Evolutionary conservation across 106 monocot genomes (phyloP), one percentile per base, ranked within the genome.

Genomic region (Ottelia alismoides): DNA sequence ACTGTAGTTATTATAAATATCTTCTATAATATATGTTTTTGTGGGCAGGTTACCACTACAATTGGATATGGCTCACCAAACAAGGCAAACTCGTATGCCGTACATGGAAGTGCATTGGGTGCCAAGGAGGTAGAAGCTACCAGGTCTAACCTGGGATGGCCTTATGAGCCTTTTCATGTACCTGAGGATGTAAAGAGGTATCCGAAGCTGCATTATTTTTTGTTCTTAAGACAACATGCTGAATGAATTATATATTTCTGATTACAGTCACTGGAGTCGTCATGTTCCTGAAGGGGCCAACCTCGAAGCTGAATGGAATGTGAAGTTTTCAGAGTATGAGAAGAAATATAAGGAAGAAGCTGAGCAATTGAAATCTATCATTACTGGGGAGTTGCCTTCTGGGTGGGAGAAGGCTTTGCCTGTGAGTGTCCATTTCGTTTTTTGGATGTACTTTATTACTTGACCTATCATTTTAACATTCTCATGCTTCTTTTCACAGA

Each of bases 131-230:
- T 96, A 23, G 94, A 96, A 26, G 88, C 88, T 30, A 96, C 94
- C 0, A 64, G 94, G 57, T 69, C 71, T 56, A 96, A 96, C 71
- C 88, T 84, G 60, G 70, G 64, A 22, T 84, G 83, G 83, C 75
- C 68, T 45, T 65, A 68, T 61, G 83, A 84, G 40, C 83, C 83
- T 52, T 84, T 75, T 54, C 64, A 69, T 53, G 65, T 84, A 2
- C 77, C 82, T 11, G 94, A 84, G 25, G 94, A 96, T 58, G 88
- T 96, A n/a, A 88, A 88, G 65, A 96, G 84, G 94, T 96, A 28
- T 55, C 53, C 14, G 35, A 40, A 6, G 35, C 14, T 6, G 14
- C 35, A 6, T 6, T 6, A 4, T 40, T 6, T 4, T 40, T 6
- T 14, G 14, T 40, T 40, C 9, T 6, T 6, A n/a, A n/a, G n/a